Evolutionary conservation across 2,329 filamentous ascomycete genomes (phyloP).

Genomic region (Pezizomycotina sp.): DNA sequence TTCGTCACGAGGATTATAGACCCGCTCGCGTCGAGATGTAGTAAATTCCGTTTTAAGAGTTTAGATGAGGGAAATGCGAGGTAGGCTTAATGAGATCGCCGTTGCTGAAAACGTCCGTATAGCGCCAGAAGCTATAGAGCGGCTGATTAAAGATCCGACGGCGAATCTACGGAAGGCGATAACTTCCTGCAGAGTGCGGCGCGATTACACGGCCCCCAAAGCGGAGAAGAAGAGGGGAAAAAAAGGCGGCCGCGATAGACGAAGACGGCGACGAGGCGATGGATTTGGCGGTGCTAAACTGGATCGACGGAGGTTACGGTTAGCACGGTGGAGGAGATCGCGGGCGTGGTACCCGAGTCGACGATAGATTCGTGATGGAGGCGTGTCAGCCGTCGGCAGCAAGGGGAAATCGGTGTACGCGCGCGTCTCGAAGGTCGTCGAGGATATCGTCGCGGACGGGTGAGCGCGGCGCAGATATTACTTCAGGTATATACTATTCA

Average conservation of each 20-base stretch:
- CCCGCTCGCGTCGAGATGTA: slow-evolving; percentile 79
- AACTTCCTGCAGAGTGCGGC: slow-evolving; percentile 94
- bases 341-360: slow-evolving; percentile 68
- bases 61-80: slow-evolving; percentile 74
- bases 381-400: slow-evolving; percentile 57
- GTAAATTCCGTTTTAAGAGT: slow-evolving; percentile 95
- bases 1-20: slow-evolving; percentile 98
- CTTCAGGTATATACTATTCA: slow-evolving; percentile 43
- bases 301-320: slow-evolving; percentile 49
- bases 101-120: slow-evolving; percentile 57
- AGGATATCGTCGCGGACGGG: slow-evolving; percentile 84
- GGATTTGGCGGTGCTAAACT: slow-evolving; percentile 36
- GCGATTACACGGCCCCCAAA: slow-evolving; percentile 55
- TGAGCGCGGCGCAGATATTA: slow-evolving; percentile 85
- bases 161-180: slow-evolving; percentile 93
- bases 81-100: slow-evolving; percentile 69
- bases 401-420: slow-evolving; percentile 45
- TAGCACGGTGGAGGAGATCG: slow-evolving; percentile 78
- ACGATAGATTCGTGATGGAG: slow-evolving; percentile 55
- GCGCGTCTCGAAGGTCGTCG: slow-evolving; percentile 59
- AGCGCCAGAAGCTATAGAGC: slow-evolving; percentile 64
- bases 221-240: slow-evolving; percentile 31
- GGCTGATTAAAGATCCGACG: slow-evolving; percentile 72
- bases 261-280: slow-evolving; percentile 43
- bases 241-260: slow-evolving; percentile 33